Percentiles rank a stretch among this genome's conserved stretches.
These are phyloP conservation scores for Phaeotremella fagi DNA, from an alignment of 768 basidiomycete species.

Conservation along the genomic window DNA sequence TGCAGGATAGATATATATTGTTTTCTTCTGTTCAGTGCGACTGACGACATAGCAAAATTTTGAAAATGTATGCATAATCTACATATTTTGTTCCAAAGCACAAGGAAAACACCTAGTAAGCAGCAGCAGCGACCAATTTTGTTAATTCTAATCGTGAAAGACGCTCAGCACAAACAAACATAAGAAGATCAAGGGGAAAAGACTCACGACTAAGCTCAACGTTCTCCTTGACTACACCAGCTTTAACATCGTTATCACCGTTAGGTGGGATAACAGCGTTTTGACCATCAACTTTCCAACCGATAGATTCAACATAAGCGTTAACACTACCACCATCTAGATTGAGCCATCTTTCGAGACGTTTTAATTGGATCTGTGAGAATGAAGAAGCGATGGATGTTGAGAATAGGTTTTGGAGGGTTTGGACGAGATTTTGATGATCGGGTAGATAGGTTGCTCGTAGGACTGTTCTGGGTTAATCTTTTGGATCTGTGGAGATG, in stretches of 20 bases:
- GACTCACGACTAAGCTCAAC: slow-evolving; percentile 49
- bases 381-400: slow-evolving; percentile 45
- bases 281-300: slow-evolving; percentile 47
- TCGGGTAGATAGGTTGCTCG: slow-evolving; percentile 40
- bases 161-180: not conserved
- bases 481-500: not conserved
- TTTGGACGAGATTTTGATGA: slow-evolving; percentile 34
- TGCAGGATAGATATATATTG: no score
- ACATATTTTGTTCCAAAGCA: no score
- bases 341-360: slow-evolving; percentile 45
- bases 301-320: slow-evolving; percentile 32
- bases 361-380: slow-evolving; percentile 36
- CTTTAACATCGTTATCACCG: slow-evolving; percentile 50
- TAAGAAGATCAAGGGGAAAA: not conserved
- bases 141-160: slow-evolving; percentile 43
- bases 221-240: slow-evolving; percentile 47
- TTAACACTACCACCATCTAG: slow-evolving; percentile 15
- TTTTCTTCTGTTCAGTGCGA: no score
- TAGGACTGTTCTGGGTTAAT: slow-evolving; percentile 26
- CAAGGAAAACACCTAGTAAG: slow-evolving; percentile 30
- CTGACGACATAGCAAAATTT: no score
- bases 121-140: slow-evolving; percentile 47
- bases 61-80: no score
- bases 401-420: slow-evolving; percentile 39
- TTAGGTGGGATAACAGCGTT: slow-evolving; percentile 41